Conservation (phyloP, 805 yeast genomes). For the Ascoidea rubescens region DNA sequence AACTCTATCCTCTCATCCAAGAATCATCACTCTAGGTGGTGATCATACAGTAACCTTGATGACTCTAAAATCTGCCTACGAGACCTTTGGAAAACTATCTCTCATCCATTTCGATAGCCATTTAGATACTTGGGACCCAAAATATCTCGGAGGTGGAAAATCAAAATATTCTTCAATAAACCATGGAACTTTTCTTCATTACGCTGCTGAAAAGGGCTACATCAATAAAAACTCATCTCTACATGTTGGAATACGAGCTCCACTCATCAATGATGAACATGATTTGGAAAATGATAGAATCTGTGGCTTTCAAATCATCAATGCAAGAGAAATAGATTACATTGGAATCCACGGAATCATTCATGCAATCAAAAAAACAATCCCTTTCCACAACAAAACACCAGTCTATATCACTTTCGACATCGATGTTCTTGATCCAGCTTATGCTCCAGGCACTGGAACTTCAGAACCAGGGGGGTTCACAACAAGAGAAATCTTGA, state of each 20-base stretch:
- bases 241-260: constrained; percentile 69
- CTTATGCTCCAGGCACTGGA: constrained; percentile 68
- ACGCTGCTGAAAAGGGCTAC: constrained; percentile 44
- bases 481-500: constrained; percentile 48
- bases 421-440: constrained; percentile 64
- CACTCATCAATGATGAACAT: constrained; percentile 45
- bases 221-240: constrained; percentile 39
- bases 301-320: constrained; percentile 57
- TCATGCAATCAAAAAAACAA: constrained; percentile 30
- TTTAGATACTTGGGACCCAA: constrained; percentile 70
- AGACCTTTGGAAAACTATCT: constrained; percentile 50
- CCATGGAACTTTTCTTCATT: constrained; percentile 77
- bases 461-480: constrained; percentile 71
- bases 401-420: constrained; percentile 76
- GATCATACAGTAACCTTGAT: constrained; percentile 60
- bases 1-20: constrained; percentile 28
- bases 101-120: constrained; percentile 80
- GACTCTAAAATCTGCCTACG: constrained; percentile 34
- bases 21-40: constrained; percentile 66
- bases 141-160: constrained; percentile 36
- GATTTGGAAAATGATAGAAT: constrained; percentile 48
- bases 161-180: constrained; percentile 53
- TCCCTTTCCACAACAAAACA: constrained; percentile 35
- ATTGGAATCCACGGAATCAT: constrained; percentile 51
- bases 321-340: constrained; percentile 62